phyloP scores from a whole-genome alignment of 768 basidiomycete species.

The Calocybe cyanea region DNA sequence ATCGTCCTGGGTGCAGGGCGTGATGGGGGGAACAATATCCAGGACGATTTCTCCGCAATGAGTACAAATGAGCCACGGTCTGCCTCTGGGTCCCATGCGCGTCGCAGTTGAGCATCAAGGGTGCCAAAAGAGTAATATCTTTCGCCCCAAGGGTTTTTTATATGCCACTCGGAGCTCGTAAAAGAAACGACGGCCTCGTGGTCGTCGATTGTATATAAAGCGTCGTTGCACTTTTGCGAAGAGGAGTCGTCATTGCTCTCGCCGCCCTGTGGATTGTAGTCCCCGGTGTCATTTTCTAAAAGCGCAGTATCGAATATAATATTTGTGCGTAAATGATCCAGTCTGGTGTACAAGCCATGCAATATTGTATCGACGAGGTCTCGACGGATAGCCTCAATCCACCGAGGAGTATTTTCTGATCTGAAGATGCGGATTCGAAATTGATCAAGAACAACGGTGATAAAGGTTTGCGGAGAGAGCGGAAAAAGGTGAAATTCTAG shows the following conservation, averaged over 20 bases:
- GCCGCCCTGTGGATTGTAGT: not conserved
- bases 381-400: conserved; percentile 30
- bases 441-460: conserved; percentile 31
- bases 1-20: conserved; percentile 13
- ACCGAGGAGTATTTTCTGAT: conserved; percentile 33
- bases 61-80: conserved; percentile 37
- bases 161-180: conserved; percentile 30
- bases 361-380: conserved; percentile 36
- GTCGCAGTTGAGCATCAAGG: conserved; percentile 34
- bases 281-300: not conserved
- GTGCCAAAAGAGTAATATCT: conserved; percentile 38
- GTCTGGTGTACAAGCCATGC: conserved; percentile 34
- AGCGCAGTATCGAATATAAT: conserved; percentile 24
- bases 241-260: not conserved
- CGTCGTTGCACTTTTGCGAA: not conserved
- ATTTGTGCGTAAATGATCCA: conserved; percentile 33
- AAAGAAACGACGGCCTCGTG: conserved; percentile 30
- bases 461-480: conserved; percentile 29
- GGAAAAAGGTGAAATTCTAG: conserved; percentile 36
- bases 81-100: conserved; percentile 28
- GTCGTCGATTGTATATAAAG: conserved; percentile 11
- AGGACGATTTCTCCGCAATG: conserved; percentile 32
- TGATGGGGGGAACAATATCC: conserved; percentile 19
- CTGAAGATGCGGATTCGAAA: conserved; percentile 30
- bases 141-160: conserved; percentile 23